phyloP scores from a whole-genome alignment of 2,329 filamentous ascomycete species.

The Clarireedia monteithiana region DNA sequence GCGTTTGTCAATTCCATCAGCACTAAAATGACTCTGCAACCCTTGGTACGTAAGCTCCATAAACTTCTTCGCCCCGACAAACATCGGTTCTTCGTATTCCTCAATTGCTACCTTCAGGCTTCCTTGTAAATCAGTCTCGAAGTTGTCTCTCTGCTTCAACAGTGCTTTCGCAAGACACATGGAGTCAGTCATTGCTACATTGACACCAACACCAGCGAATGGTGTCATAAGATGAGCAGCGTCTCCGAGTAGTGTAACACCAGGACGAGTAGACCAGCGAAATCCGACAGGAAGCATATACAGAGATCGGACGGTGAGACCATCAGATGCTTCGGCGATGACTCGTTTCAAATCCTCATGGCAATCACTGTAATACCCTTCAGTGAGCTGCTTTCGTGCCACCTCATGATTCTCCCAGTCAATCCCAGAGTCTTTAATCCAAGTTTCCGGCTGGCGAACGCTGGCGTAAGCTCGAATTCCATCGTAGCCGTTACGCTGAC shows the following conservation, averaged over 20 bases:
- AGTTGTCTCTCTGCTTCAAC: constrained; percentile 13
- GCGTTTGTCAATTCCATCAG: constrained; percentile 10
- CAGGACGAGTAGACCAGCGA: constrained; percentile 25
- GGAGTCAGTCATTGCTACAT: constrained; percentile 39
- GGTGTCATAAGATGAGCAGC: constrained; percentile 42
- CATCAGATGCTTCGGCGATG: constrained; percentile 13
- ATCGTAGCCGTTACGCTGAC: constrained; percentile 36
- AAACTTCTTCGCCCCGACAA: constrained; percentile 15
- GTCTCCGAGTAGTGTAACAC: constrained; percentile 42
- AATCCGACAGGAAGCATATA: constrained; percentile 30
- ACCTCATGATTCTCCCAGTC: constrained; percentile 14
- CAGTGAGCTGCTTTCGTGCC: constrained; percentile 11
- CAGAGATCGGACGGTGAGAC: constrained; percentile 14
- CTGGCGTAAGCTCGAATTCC: constrained; percentile 28
- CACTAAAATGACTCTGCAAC: constrained; percentile 17
- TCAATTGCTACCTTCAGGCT: constrained; percentile 12
- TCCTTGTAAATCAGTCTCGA: not conserved
- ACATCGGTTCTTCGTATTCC: constrained; percentile 20
- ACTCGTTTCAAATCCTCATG: constrained; percentile 16
- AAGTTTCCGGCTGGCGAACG: constrained; percentile 19
- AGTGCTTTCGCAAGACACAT: constrained; percentile 34
- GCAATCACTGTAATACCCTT: constrained; percentile 16
- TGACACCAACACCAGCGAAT: constrained; percentile 42
- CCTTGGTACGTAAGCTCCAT: constrained; percentile 17
- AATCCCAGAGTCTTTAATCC: constrained; percentile 20